Base-by-base conservation (phyloP, 2,329 filamentous ascomycete species). In the Epicoccum sorghinum region DNA sequence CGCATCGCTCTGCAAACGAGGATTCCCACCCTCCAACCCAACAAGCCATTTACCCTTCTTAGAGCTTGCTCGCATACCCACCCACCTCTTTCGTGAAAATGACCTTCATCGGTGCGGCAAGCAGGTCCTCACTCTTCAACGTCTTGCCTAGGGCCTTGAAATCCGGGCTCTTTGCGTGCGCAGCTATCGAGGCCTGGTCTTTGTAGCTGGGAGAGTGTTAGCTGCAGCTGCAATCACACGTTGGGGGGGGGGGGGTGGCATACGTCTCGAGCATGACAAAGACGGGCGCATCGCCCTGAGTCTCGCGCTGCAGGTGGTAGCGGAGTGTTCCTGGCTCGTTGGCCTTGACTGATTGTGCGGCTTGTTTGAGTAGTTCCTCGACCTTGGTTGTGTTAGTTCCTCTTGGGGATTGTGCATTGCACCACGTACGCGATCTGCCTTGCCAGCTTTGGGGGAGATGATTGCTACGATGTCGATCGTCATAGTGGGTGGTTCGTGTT, bases 241-340 rank as follows among this genome's bases (percentile, higher is more conserved):
- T 9, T n/a, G 24, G 29, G 29, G 12, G 12, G 41, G 14, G 10
- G 18, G n/a, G 22, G 14, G 8, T 8, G 55, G 67, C 6, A 7
- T 33, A 74, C 69, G 67, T 73, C 51, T 75, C 72, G 1, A 73
- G 54, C 58, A 75, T 66, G 12, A 73, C 47, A 32, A 74, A 66
- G 1, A 56, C 52, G 0, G 70, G 66, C 14, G 57, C 49, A 38
- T 70, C 64, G 12, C 67, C 66, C 14, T 69, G 65, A 5, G 55
- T 60, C 37, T 73, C 65, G 32, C 65, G 67, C 18, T 70, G 64
- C 12, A 75, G 40, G 37, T 71, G 68, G 45, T 73, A 75, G 7
- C 61, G 62, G n/a, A 72, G 58, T 2, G 67, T 68, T 3, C 68
- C 70, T 1, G 71, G 71, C 52, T 75, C 72, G 2, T 70, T 70